Evolutionary conservation across 1,139 yeast genomes (phyloP).

Genomic region (Geotrichum histeridarum): DNA sequence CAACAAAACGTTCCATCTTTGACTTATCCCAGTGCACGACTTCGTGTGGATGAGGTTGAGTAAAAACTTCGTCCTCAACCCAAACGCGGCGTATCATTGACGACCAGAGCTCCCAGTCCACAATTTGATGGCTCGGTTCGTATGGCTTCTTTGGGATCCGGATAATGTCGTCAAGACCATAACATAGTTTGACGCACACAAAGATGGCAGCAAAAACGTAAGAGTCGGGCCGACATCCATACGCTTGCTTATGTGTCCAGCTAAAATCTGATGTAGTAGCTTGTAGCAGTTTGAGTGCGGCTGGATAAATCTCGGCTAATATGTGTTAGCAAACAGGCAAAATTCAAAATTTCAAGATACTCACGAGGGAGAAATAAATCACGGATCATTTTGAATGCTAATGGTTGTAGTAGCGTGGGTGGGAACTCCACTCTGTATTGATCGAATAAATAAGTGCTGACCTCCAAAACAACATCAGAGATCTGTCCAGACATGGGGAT

Average conservation of each 20-base stretch:
- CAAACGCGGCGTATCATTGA: conserved; percentile 34
- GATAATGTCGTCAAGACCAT: conserved; percentile 32
- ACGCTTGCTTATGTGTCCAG: neutral
- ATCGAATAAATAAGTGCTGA: conserved; percentile 20
- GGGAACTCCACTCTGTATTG: conserved; percentile 26
- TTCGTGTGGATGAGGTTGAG: conserved; percentile 30
- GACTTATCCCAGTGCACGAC: conserved; percentile 31
- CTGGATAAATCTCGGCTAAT: conserved; percentile 29
- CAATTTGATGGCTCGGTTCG: conserved; percentile 25
- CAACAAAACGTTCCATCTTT: conserved; percentile 30
- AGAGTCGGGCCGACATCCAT: conserved; percentile 2
- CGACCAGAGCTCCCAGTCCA: conserved; percentile 37
- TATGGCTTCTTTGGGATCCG: conserved; percentile 19
- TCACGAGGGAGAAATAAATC: conserved; percentile 35
- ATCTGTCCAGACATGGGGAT: neutral
- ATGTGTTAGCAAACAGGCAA: conserved; percentile 6
- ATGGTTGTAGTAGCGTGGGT: conserved; percentile 25
- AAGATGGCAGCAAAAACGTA: conserved; percentile 22
- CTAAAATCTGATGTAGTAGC: neutral
- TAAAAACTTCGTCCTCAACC: conserved; percentile 31
- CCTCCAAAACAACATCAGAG: conserved; percentile 15
- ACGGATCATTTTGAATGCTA: conserved; percentile 30
- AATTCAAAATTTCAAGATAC: conserved; percentile 12
- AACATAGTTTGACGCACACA: conserved; percentile 34
- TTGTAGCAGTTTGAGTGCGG: conserved; percentile 2